Conservation (phyloP, 2,329 filamentous ascomycete genomes). For the Rugonectria rugulosa region DNA sequence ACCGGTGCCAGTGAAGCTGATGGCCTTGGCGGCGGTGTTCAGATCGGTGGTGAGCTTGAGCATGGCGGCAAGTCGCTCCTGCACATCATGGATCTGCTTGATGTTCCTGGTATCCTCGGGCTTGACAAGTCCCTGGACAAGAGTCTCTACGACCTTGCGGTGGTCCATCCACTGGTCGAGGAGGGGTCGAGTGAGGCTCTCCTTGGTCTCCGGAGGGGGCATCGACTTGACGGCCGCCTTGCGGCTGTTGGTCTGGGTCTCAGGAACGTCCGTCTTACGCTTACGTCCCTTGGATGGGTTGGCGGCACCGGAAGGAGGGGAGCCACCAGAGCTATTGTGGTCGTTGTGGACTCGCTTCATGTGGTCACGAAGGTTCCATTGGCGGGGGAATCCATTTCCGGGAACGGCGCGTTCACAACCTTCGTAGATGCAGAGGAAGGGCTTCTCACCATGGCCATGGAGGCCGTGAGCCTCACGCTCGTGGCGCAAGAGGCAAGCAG, state of each 20-base stretch:
- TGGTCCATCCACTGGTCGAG: slow-evolving; percentile 67
- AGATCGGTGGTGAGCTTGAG: slow-evolving; percentile 54
- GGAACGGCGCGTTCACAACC: slow-evolving; percentile 84
- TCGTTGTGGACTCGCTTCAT: slow-evolving; percentile 93
- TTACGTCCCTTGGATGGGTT: slow-evolving; percentile 60
- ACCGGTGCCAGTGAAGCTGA: slow-evolving; percentile 40
- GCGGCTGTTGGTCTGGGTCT: slow-evolving; percentile 52
- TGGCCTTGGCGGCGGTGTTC: slow-evolving; percentile 33
- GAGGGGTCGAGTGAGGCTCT: slow-evolving; percentile 48
- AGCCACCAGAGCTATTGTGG: slow-evolving; percentile 53
- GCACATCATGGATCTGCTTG: slow-evolving; percentile 60
- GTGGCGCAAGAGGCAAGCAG: slow-evolving; percentile 91
- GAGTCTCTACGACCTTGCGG: slow-evolving; percentile 67
- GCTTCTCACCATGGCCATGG: slow-evolving; percentile 93
- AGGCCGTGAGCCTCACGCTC: slow-evolving; percentile 96
- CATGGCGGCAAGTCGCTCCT: slow-evolving; percentile 60
- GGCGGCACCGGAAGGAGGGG: slow-evolving; percentile 47
- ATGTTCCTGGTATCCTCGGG: slow-evolving; percentile 62
- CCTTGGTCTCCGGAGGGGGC: slow-evolving; percentile 44
- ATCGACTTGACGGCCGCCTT: slow-evolving; percentile 57
- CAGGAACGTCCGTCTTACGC: slow-evolving; percentile 62
- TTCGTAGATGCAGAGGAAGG: slow-evolving; percentile 86
- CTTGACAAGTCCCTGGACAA: slow-evolving; percentile 59
- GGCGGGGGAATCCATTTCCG: slow-evolving; percentile 90
- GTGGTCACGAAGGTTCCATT: slow-evolving; percentile 96